Conservation (phyloP, 495 filamentous ascomycete genomes). For the Penicillium desertorum region DNA sequence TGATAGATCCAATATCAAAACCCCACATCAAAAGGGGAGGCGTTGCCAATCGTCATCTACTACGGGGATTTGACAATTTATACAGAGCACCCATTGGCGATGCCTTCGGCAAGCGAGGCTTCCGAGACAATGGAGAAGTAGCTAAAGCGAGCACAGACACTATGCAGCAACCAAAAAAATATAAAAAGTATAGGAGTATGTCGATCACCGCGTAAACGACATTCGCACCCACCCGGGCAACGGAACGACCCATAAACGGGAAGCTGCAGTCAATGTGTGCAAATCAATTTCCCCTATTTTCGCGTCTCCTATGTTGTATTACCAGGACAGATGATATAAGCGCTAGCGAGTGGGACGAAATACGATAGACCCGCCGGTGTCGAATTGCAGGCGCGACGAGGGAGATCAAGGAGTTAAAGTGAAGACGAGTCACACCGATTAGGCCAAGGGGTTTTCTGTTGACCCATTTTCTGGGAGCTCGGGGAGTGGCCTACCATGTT, state of each 20-base stretch:
- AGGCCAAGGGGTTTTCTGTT: not conserved
- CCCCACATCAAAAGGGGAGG: not conserved
- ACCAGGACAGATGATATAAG: not conserved
- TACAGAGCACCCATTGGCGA: not conserved
- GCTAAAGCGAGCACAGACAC: slow-evolving; percentile 1
- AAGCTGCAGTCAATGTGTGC: slow-evolving; percentile 9
- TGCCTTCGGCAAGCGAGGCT: not conserved
- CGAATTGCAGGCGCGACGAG: not conserved
- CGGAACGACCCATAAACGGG: slow-evolving; percentile 6
- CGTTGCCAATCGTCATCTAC: not conserved
- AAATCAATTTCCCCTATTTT: slow-evolving; percentile 5
- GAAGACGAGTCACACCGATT: not conserved
- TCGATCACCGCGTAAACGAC: slow-evolving; percentile 7
- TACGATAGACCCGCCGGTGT: not conserved
- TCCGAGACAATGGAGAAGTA: slow-evolving; percentile 1
- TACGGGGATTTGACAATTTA: too few species aligned
- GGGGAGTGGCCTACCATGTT: too few species aligned
- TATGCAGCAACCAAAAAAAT: not conserved
- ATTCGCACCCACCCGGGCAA: not conserved
- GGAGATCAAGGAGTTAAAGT: not conserved
- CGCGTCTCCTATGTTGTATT: not conserved
- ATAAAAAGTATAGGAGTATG: not conserved
- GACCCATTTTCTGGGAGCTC: not conserved
- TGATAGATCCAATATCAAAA: slow-evolving; percentile 11
- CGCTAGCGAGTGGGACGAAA: slow-evolving; percentile 2